Evolutionary conservation across 2,329 filamentous ascomycete genomes (phyloP).

Genomic region (Pezicula rhizophila): DNA sequence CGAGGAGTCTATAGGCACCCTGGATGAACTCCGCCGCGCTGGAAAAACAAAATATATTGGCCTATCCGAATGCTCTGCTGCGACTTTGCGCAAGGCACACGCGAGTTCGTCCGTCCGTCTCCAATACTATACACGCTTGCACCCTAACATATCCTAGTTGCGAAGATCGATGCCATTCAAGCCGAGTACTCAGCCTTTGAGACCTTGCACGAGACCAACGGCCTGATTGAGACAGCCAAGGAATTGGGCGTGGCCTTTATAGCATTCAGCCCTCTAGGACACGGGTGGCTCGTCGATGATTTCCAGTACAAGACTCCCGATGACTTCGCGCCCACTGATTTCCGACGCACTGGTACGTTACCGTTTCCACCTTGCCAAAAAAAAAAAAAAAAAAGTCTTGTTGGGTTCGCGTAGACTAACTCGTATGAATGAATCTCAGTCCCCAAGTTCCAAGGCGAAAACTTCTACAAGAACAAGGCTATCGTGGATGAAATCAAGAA

Average conservation of each 20-base stretch:
- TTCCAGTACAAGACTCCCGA: background rate
- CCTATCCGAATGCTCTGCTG: constrained; percentile 38
- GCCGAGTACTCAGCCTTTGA: constrained; percentile 40
- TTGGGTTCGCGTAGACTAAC: too few species aligned
- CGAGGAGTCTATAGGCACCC: constrained; percentile 38
- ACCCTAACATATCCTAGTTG: constrained; percentile 26
- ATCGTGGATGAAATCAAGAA: constrained; percentile 36
- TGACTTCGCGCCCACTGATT: constrained; percentile 20
- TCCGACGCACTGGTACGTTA: constrained; percentile 15
- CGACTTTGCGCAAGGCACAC: constrained; percentile 36
- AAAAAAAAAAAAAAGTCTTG: background rate
- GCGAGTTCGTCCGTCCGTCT: constrained; percentile 36
- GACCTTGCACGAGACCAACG: constrained; percentile 33
- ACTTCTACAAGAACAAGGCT: constrained; percentile 45
- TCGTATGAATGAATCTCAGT: constrained; percentile 3
- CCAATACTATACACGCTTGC: constrained; percentile 33
- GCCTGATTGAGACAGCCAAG: constrained; percentile 32
- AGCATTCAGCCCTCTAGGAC: constrained; percentile 39
- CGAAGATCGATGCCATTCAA: constrained; percentile 40
- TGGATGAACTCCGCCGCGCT: constrained; percentile 38
- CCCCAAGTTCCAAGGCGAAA: constrained; percentile 38
- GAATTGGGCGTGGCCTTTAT: constrained; percentile 37
- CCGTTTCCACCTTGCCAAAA: background rate
- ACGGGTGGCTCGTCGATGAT: constrained; percentile 40
- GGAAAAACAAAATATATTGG: constrained; percentile 43